Evolutionary conservation across 768 basidiomycete species (phyloP).

Genomic region (Agaricus blazei): DNA sequence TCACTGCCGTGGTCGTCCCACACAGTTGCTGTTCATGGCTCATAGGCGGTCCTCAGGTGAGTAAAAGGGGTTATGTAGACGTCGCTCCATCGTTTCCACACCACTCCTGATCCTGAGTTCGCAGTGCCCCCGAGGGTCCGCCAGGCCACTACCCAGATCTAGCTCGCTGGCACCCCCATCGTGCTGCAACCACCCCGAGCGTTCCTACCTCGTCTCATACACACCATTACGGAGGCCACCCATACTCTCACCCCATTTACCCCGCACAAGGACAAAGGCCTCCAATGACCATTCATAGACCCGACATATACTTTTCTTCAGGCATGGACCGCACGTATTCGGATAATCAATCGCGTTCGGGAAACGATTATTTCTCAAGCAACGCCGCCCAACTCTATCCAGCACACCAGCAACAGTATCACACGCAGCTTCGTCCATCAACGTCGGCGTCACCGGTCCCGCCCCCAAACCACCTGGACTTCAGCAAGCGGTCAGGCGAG

Average conservation of each 20-base stretch:
- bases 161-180: slow-evolving; percentile 7
- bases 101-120: not conserved
- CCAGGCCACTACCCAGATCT: not conserved
- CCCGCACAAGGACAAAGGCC: slow-evolving; percentile 20
- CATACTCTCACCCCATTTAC: slow-evolving; percentile 21
- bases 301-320: slow-evolving; percentile 24
- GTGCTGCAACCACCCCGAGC: slow-evolving; percentile 7
- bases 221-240: slow-evolving; percentile 7
- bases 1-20: not conserved
- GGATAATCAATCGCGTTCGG: slow-evolving; percentile 7
- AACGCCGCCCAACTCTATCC: slow-evolving; percentile 26
- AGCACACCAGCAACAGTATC: slow-evolving; percentile 25
- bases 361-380: slow-evolving; percentile 12
- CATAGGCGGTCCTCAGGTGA: not conserved
- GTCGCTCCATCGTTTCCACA: not conserved
- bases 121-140: not conserved
- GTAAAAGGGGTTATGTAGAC: not conserved
- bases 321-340: slow-evolving; percentile 3
- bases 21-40: not conserved
- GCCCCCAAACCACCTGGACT: slow-evolving; percentile 8
- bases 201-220: not conserved
- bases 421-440: slow-evolving; percentile 18
- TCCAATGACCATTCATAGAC: slow-evolving; percentile 26
- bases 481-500: slow-evolving; percentile 5
- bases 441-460: slow-evolving; percentile 16